phyloP scores from a whole-genome alignment of 192 early-diverging fungal genomes.

The Fimicolochytrium jonesii region DNA sequence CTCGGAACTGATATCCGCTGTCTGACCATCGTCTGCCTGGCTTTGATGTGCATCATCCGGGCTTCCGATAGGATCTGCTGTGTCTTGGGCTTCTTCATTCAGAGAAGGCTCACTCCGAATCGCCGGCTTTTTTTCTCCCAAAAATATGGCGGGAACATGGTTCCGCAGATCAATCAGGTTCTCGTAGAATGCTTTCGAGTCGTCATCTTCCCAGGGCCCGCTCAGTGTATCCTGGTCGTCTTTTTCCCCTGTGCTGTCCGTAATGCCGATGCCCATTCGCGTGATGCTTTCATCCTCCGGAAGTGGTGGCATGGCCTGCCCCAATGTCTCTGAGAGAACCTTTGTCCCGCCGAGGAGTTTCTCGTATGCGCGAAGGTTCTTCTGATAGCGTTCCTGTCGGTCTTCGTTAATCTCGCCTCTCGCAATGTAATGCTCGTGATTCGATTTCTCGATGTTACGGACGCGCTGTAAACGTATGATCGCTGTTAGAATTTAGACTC shows the following conservation, averaged over 20 bases:
- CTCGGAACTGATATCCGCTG: too few species aligned
- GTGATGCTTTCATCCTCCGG: constrained; percentile 64
- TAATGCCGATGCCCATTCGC: constrained; percentile 33
- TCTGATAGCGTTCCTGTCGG: constrained; percentile 70
- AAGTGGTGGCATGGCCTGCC: constrained; percentile 70
- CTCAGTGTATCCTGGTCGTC: constrained; percentile 15
- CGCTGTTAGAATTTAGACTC: not conserved
- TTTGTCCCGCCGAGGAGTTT: constrained; percentile 56
- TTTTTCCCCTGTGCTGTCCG: constrained; percentile 4
- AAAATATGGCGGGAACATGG: constrained; percentile 78
- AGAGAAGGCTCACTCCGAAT: too few species aligned
- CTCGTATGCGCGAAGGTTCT: constrained; percentile 62
- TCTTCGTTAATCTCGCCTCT: constrained; percentile 79
- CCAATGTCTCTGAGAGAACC: constrained; percentile 69
- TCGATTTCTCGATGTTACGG: constrained; percentile 65
- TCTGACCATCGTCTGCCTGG: too few species aligned
- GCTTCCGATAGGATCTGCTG: not conserved
- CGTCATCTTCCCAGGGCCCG: constrained; percentile 89
- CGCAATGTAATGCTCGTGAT: constrained; percentile 75
- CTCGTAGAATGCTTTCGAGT: constrained; percentile 87
- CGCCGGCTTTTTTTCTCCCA: constrained; percentile 54
- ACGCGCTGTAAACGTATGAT: constrained; percentile 42
- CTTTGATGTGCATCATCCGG: too few species aligned
- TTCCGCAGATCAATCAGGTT: constrained; percentile 72
- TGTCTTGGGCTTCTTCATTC: constrained; percentile 19